Percentiles rank a stretch among this genome's conserved stretches.
Conservation (phyloP, 371 early-diverging fungal species). For the Mortierella polycephala region DNA sequence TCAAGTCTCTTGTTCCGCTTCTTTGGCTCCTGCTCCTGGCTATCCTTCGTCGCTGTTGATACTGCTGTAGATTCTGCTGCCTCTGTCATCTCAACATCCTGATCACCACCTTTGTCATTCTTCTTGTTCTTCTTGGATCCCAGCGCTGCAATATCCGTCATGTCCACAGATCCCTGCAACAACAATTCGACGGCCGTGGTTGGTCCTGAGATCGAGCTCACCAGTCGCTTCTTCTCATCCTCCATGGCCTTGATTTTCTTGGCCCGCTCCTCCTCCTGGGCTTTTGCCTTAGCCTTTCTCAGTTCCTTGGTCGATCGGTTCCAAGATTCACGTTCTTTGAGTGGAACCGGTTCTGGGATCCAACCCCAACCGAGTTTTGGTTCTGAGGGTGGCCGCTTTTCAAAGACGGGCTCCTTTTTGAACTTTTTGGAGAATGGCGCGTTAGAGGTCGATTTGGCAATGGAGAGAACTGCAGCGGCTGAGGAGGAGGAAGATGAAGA, state of each 20-base stretch:
- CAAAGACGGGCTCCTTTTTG: slow-evolving; percentile 28
- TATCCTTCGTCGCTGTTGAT: not conserved
- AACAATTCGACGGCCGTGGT: slow-evolving; percentile 28
- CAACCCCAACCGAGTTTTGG: slow-evolving; percentile 34
- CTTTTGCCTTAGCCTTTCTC: slow-evolving; percentile 36
- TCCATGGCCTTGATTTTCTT: slow-evolving; percentile 21
- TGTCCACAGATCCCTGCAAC: slow-evolving; percentile 31
- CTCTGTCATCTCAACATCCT: slow-evolving; percentile 12
- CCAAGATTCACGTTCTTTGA: slow-evolving; percentile 52
- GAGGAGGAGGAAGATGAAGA: not conserved
- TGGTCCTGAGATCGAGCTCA: slow-evolving; percentile 19
- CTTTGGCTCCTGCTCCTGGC: slow-evolving; percentile 9
- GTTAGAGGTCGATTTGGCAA: slow-evolving; percentile 28
- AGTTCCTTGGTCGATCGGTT: slow-evolving; percentile 45
- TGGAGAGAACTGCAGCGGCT: slow-evolving; percentile 6
- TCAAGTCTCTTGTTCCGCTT: slow-evolving; percentile 53
- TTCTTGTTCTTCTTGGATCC: slow-evolving; percentile 22
- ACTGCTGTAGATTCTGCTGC: not conserved
- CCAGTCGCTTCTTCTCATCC: slow-evolving; percentile 20
- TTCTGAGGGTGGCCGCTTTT: slow-evolving; percentile 34
- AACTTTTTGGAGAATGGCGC: slow-evolving; percentile 39
- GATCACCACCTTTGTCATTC: slow-evolving; percentile 7
- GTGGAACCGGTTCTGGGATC: slow-evolving; percentile 35
- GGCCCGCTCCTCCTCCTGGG: slow-evolving; percentile 13
- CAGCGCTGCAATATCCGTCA: slow-evolving; percentile 24